Conservation (phyloP, 495 filamentous ascomycete species). For the Gamarada debralockiae region DNA sequence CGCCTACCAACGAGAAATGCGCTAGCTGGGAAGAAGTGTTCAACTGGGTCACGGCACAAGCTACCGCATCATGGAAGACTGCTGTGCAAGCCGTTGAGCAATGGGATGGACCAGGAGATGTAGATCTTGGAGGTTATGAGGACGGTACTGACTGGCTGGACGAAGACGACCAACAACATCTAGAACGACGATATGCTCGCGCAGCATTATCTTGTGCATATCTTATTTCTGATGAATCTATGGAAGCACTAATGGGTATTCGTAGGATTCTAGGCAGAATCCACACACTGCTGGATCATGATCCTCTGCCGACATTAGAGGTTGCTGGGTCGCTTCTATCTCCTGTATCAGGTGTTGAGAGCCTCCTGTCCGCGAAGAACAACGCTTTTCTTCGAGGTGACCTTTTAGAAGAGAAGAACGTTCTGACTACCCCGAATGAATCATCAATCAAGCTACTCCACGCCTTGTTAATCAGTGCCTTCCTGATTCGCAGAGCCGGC, state of each 20-base stretch:
- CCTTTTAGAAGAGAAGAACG: slow-evolving; percentile 59
- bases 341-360: slow-evolving; percentile 31
- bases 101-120: slow-evolving; percentile 79
- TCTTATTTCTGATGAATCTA: slow-evolving; percentile 54
- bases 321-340: slow-evolving; percentile 38
- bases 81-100: slow-evolving; percentile 60
- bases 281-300: slow-evolving; percentile 55
- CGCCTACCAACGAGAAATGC: slow-evolving; percentile 24
- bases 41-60: slow-evolving; percentile 61
- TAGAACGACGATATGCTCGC: slow-evolving; percentile 65
- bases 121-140: slow-evolving; percentile 72
- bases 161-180: slow-evolving; percentile 46
- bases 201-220: slow-evolving; percentile 72
- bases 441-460: slow-evolving; percentile 60
- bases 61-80: slow-evolving; percentile 53
- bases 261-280: slow-evolving; percentile 60
- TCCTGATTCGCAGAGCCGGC: slow-evolving; percentile 57
- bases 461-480: slow-evolving; percentile 64
- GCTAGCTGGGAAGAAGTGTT: slow-evolving; percentile 77
- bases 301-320: slow-evolving; percentile 42
- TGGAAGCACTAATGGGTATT: slow-evolving; percentile 55
- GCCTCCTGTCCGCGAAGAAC: slow-evolving; percentile 34
- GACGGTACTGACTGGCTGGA: slow-evolving; percentile 40
- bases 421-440: slow-evolving; percentile 61
- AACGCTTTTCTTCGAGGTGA: slow-evolving; percentile 43